phyloP scores from a whole-genome alignment of 164 flowering plant genomes.

The Paratinospora sagittata region DNA sequence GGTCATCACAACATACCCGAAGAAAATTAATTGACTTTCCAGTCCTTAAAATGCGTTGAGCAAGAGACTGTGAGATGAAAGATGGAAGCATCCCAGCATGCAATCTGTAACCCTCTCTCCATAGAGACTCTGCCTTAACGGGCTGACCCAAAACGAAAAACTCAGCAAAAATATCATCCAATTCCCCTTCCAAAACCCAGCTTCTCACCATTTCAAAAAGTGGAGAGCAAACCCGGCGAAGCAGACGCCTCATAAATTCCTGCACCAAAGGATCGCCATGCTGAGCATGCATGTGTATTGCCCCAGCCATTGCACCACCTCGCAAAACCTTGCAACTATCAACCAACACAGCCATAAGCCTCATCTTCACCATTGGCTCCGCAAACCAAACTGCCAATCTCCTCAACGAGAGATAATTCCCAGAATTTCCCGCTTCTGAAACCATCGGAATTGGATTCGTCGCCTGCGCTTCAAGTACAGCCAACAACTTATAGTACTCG shows the following conservation, averaged over 20 bases:
- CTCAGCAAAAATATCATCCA: slow-evolving; percentile 87
- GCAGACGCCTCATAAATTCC: slow-evolving; percentile 82
- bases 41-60: slow-evolving; percentile 82
- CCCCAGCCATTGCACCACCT: slow-evolving; percentile 99
- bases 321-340: slow-evolving; percentile 77
- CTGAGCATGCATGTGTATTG: slow-evolving; percentile 88
- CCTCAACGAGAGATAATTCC: slow-evolving; percentile 80
- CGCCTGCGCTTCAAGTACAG: slow-evolving; percentile 86
- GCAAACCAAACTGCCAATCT: slow-evolving; percentile 94
- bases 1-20: slow-evolving; percentile 95
- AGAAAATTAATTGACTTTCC: slow-evolving; percentile 98
- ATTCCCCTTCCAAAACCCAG: slow-evolving; percentile 98
- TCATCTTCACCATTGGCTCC: slow-evolving; percentile 94
- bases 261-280: slow-evolving; percentile 93
- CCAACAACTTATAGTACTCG: slow-evolving; percentile 82
- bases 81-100: slow-evolving; percentile 88
- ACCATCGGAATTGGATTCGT: slow-evolving; percentile 85
- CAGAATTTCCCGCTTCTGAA: slow-evolving; percentile 49
- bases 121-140: slow-evolving; percentile 92
- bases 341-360: slow-evolving; percentile 90
- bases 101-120: slow-evolving; percentile 90
- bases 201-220: slow-evolving; percentile 98
- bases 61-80: slow-evolving; percentile 79
- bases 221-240: slow-evolving; percentile 86
- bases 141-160: slow-evolving; percentile 85